Base-by-base conservation (phyloP, 2,329 filamentous ascomycete genomes). In the Corniculantispora saksenae region DNA sequence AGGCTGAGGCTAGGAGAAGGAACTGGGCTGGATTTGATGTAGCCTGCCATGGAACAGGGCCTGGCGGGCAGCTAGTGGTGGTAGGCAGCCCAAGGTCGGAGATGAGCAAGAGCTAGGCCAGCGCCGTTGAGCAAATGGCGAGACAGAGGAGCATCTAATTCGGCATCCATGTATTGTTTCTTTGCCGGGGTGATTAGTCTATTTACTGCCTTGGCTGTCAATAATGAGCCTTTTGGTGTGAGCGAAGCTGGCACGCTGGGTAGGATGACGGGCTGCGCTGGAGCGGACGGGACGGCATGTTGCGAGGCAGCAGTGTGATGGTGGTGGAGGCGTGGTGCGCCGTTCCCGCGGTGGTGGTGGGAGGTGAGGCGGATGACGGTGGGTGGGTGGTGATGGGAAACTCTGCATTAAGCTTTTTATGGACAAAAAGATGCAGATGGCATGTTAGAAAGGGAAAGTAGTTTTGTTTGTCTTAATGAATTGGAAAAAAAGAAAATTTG, bases 41-140 rank as follows among this genome's bases (percentile, higher is more conserved):
- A 48, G n/a, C n/a, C 45, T 13, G 45, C 7, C 17, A 25, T 7
- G 50, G 48, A 29, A 17, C 35, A 40, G 23, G 15, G 32, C 15
- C 38, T 38, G 57, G 57, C n/a, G 15, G 45, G 55, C 40, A 17
- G 23, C 25, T 35, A 61, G 35, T 53, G 58, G 35, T 43, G 48
- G 58, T 23, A 61, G 47, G 23, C 5, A 58, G 55, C n/a, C 38
- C 35, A 48, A 43, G 35, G n/a, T 29, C 27, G 29, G 57, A 50
- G 45, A 60, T 60, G 57, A 56, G 54, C 54, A 25, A 43, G 21
- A 60, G 57, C 43, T 40, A 60, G 43, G 50, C 57, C 25, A 47
- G 56, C 27, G 56, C 25, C 21, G 23, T 43, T 53, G 47, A 23
- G 58, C 58, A 53, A 61, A 61, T 53, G 35, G 32, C 58, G 58